Conservation (phyloP, 768 basidiomycete species). For the Pleurotus salmoneostramineus region DNA sequence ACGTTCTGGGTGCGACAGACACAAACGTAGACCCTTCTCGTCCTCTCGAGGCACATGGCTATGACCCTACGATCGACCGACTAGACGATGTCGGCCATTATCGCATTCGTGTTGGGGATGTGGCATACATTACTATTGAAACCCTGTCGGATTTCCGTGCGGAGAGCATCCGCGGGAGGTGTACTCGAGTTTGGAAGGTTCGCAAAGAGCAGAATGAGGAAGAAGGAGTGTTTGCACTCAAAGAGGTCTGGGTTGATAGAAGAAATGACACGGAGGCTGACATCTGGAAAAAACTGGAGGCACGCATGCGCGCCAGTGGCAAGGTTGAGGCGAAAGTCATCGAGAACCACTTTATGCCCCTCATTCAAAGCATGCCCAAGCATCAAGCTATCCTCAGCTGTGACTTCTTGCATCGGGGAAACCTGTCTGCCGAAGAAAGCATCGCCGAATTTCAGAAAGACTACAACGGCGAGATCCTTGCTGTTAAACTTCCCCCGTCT, state of each 20-base stretch:
- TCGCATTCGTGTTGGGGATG: not conserved
- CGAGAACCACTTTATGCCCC: constrained; percentile 5
- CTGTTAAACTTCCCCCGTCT: too few relatives aligned
- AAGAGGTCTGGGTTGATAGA: constrained; percentile 8
- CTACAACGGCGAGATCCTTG: too few relatives aligned
- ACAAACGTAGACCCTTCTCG: too few relatives aligned
- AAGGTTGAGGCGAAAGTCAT: not conserved
- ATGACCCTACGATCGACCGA: constrained; percentile 7
- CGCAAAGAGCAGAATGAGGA: not conserved
- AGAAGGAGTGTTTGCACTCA: constrained; percentile 3
- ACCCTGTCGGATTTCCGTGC: constrained; percentile 8
- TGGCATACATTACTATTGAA: not conserved
- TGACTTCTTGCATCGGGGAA: too few relatives aligned
- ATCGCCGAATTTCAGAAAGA: too few relatives aligned
- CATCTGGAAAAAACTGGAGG: constrained; percentile 3
- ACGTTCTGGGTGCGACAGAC: not conserved
- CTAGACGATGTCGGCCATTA: not conserved
- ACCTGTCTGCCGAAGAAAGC: too few relatives aligned
- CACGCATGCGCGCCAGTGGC: not conserved
- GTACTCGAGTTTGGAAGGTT: constrained; percentile 11
- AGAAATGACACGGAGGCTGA: constrained; percentile 3
- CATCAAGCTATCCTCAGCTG: too few relatives aligned
- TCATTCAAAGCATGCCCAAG: not conserved
- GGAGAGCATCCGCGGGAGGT: constrained; percentile 5
- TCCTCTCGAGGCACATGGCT: not conserved